A percentile compares a stretch with the other conserved stretches of the same genome.
phyloP scores from a whole-genome alignment of 1,284 basidiomycete genomes.

The Cutaneotrichosporon sp. region DNA sequence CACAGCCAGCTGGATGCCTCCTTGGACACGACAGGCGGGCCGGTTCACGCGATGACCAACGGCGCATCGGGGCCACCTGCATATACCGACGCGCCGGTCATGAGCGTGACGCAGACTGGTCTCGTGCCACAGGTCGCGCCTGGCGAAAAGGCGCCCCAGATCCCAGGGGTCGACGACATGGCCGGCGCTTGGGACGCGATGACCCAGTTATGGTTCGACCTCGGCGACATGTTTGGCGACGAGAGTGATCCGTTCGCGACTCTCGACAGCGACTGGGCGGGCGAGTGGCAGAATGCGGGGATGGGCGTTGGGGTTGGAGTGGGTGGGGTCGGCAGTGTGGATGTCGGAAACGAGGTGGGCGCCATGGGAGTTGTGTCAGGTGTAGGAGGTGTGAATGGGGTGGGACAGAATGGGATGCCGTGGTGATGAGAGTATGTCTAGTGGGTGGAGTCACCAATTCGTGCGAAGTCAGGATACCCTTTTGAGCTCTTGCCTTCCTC shows the following conservation, averaged over 20 bases:
- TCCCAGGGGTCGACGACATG: constrained; percentile 6
- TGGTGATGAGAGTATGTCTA: too few relatives aligned
- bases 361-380: background rate
- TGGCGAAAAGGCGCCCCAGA: background rate
- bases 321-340: background rate
- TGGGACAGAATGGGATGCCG: background rate
- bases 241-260: constrained; percentile 1
- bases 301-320: background rate
- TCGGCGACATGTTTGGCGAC: constrained; percentile 20
- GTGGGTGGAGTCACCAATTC: too few relatives aligned
- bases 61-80: background rate
- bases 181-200: constrained; percentile 30
- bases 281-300: background rate
- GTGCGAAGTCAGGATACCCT: too few relatives aligned
- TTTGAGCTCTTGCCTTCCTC: too few relatives aligned
- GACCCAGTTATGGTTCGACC: constrained; percentile 32
- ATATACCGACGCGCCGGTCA: background rate
- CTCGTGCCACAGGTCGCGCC: background rate
- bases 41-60: background rate
- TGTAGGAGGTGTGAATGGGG: background rate
- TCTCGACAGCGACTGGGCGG: background rate
- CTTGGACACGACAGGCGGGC: too few relatives aligned
- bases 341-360: background rate
- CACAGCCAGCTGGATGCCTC: background rate
- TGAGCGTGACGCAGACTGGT: background rate